These are phyloP conservation scores for Mycena rebaudengoi DNA, from an alignment of 768 basidiomycete species.

Conservation along the genomic window DNA sequence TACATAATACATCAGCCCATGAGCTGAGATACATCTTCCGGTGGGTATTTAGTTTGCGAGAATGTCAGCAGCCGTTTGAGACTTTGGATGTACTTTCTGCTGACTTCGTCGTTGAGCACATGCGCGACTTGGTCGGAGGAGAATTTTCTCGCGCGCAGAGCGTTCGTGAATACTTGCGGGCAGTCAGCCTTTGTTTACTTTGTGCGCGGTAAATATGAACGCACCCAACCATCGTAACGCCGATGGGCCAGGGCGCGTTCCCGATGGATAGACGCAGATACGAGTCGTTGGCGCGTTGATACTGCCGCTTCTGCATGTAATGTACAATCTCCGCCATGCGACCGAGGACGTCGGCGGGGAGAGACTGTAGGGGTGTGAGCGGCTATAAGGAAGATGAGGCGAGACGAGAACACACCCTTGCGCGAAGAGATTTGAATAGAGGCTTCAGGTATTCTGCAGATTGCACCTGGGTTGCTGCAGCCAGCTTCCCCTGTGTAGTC, in stretches of 20 bases:
- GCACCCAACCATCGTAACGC: constrained; percentile 98
- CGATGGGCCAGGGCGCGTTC: constrained; percentile 99
- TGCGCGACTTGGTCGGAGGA: constrained; percentile 97
- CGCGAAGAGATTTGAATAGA: constrained; percentile 88
- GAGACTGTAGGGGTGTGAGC: constrained; percentile 52
- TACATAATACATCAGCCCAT: constrained; percentile 71
- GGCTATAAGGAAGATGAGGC: not conserved
- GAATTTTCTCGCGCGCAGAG: constrained; percentile 97
- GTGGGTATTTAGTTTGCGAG: constrained; percentile 95
- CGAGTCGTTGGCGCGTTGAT: constrained; percentile 95
- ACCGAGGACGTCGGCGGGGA: constrained; percentile 85
- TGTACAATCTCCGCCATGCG: constrained; percentile 95
- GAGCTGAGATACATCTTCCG: constrained; percentile 88
- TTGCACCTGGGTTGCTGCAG: constrained; percentile 94
- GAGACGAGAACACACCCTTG: constrained; percentile 69
- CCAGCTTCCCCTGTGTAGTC: constrained; percentile 90
- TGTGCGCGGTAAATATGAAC: constrained; percentile 35
- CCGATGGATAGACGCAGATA: constrained; percentile 97
- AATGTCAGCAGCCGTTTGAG: constrained; percentile 96
- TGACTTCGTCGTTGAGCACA: constrained; percentile 98
- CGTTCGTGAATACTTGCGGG: constrained; percentile 89
- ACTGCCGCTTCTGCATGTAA: constrained; percentile 95
- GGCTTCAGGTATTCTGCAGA: constrained; percentile 98
- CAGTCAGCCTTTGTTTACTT: constrained; percentile 6
- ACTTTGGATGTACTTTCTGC: constrained; percentile 98